A percentile compares a stretch with the other conserved stretches of the same genome.
Conservation (phyloP, 164 flowering plant species). For the Magnolia changhungtana region DNA sequence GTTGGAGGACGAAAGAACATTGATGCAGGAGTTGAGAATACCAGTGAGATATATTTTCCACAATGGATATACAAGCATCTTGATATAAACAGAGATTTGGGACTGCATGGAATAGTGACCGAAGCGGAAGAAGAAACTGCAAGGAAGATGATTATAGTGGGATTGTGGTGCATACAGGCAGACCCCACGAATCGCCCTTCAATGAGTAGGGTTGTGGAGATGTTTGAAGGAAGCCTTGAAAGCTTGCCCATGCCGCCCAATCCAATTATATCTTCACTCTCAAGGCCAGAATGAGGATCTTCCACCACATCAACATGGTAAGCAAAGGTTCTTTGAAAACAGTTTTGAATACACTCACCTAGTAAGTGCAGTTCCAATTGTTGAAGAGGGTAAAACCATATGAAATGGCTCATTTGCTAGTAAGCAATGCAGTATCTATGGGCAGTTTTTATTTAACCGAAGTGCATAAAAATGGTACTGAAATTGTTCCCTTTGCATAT, state of each 20-base stretch:
- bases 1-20: slow-evolving; percentile 6
- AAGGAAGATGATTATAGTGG: slow-evolving; percentile 7
- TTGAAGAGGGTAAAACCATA: no score
- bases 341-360: no score
- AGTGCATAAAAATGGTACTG: no score
- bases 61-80: slow-evolving; percentile 6
- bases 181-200: slow-evolving; percentile 1
- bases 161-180: slow-evolving; percentile 8
- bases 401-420: no score
- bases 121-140: background rate
- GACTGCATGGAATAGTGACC: background rate
- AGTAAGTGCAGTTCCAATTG: no score
- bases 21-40: background rate
- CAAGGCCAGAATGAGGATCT: background rate
- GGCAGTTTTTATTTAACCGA: no score
- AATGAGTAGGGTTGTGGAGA: slow-evolving; percentile 3
- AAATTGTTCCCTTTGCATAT: no score
- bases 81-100: background rate
- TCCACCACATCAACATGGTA: background rate
- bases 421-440: no score
- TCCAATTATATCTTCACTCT: background rate
- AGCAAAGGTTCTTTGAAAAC: no score
- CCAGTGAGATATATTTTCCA: slow-evolving; percentile 10
- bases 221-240: slow-evolving; percentile 1
- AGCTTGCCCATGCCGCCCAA: slow-evolving; percentile 9